Percentiles rank a stretch among this genome's conserved stretches.
Conservation (phyloP, 31 red algal species). For the Bonnemaisonia californica region DNA sequence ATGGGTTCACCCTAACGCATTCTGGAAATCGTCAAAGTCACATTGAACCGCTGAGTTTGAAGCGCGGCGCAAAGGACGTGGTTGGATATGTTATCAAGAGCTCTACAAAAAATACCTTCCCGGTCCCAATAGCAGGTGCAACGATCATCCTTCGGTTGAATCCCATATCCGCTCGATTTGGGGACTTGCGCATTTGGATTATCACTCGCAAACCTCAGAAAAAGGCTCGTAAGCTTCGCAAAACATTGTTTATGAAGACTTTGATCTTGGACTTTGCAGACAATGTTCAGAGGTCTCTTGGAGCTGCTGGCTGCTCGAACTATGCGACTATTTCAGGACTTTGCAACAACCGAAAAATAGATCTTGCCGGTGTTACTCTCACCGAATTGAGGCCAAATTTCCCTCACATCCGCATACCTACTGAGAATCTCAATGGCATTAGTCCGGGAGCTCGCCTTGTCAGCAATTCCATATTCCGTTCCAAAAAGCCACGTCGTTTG, state of each 20-base stretch:
- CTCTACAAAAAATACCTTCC: slow-evolving; percentile 14
- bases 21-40: not conserved
- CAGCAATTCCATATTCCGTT: slow-evolving; percentile 44
- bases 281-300: slow-evolving; percentile 33
- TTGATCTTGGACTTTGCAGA: slow-evolving; percentile 40
- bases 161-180: slow-evolving; percentile 3
- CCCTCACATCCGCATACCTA: not conserved
- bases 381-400: not conserved
- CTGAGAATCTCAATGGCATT: not conserved
- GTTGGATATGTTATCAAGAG: slow-evolving; percentile 31
- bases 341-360: slow-evolving; percentile 28
- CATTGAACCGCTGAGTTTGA: slow-evolving; percentile 9
- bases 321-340: slow-evolving; percentile 24
- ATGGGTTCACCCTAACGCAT: slow-evolving; percentile 2
- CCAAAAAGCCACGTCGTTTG: slow-evolving; percentile 1
- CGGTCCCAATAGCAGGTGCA: slow-evolving; percentile 30
- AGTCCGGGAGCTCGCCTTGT: slow-evolving; percentile 4
- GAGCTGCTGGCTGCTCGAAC: not conserved
- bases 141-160: not conserved
- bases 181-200: slow-evolving; percentile 24
- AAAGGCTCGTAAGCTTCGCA: not conserved
- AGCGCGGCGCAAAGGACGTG: not conserved
- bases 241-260: not conserved
- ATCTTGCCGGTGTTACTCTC: slow-evolving; percentile 26
- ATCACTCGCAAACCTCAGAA: slow-evolving; percentile 1